Conservation (phyloP, 192 early-diverging fungal genomes). For the Umbelopsis ramanniana region DNA sequence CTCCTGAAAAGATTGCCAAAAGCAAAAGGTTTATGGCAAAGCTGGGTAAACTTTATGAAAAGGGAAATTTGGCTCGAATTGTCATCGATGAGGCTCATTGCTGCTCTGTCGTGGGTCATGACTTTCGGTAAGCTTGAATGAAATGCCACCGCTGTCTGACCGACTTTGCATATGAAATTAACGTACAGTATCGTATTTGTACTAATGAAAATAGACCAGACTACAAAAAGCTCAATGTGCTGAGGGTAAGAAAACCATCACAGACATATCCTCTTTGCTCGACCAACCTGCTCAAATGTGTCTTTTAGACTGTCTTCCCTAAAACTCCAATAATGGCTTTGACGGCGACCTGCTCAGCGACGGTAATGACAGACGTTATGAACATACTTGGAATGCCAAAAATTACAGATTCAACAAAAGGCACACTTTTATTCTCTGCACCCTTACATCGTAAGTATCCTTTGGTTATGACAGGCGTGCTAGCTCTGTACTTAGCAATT, state of each 20-base stretch:
- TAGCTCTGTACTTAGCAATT: neutral
- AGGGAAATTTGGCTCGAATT: constrained; percentile 73
- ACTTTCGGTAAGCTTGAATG: constrained; percentile 69
- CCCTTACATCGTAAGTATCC: constrained; percentile 19
- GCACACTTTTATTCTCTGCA: constrained; percentile 58
- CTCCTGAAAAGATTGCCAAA: constrained; percentile 87
- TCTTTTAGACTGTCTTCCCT: constrained; percentile 52
- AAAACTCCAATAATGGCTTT: constrained; percentile 73
- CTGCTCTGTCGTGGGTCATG: constrained; percentile 94
- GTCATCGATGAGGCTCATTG: constrained; percentile 98
- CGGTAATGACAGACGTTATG: constrained; percentile 55
- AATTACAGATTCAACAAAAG: constrained; percentile 33
- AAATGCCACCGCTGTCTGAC: neutral
- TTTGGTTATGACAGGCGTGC: neutral
- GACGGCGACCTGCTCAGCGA: constrained; percentile 74
- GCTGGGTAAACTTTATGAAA: constrained; percentile 58
- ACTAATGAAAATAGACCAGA: constrained; percentile 27
- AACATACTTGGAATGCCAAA: constrained; percentile 52
- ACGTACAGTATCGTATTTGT: neutral
- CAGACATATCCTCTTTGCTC: neutral
- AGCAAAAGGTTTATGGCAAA: constrained; percentile 62
- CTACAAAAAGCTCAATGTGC: constrained; percentile 35
- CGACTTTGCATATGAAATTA: neutral
- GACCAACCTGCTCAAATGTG: neutral
- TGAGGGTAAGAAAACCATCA: constrained; percentile 24